Evolutionary conservation across 2,329 filamentous ascomycete species (phyloP), one percentile per base, ranked within the genome.

Genomic region (Fusarium oxysporum): DNA sequence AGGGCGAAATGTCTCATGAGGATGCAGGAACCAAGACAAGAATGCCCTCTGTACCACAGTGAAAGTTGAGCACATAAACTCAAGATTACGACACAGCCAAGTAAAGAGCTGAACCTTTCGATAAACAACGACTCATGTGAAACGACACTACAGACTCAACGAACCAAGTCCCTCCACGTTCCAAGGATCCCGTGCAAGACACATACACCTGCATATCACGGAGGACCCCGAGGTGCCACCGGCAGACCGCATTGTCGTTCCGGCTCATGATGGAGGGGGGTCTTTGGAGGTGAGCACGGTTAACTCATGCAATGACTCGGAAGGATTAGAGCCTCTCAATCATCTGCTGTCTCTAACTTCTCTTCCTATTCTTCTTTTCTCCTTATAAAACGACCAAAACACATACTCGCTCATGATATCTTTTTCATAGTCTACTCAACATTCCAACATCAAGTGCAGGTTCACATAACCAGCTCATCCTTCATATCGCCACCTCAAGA

Each of bases 131-230:
- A 32, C 41, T 33, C 45, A 57, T 58, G n/a, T 12, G 28, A 35
- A 23, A n/a, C n/a, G 16, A 30, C 41, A 51, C 53, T 41, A 23
- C 28, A 40, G 13, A 55, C 19, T 35, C 58, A 62, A 65, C 70
- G 63, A 75, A 72, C 72, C 74, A 73, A 60, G 62, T 62, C 57
- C 59, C 19, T 73, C 64, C 74, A 76, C 74, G 72, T 75, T 59
- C 62, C 62, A 50, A 51, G 57, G 62, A 59, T 60, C 53, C 51
- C 38, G 47, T 45, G 51, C 65, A 59, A 65, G 57, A 65, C 56
- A 72, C 48, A 63, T 54, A 70, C 30, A 55, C 48, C 28, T 56
- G 51, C 50, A 61, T 47, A 50, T 50, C 61, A 47, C 54, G 40
- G 51, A 62, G 53, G 40, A 56, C 40, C 51, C 70, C 65, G 62